phyloP scores from a whole-genome alignment of 495 filamentous ascomycete species.

The Penicillium daleae region DNA sequence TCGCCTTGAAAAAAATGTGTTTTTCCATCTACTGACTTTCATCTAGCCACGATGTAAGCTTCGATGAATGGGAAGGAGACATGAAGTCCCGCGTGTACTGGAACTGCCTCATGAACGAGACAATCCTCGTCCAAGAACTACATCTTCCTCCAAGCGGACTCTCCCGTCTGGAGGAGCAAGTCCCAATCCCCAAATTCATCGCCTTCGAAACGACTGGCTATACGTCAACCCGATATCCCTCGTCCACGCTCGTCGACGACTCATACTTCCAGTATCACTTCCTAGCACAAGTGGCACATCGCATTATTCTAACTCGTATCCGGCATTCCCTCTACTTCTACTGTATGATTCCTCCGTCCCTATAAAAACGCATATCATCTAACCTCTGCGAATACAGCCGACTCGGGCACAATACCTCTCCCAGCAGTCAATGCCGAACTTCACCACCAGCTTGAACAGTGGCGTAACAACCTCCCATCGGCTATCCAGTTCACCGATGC shows the following conservation, averaged over 20 bases:
- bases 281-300: slow-evolving; percentile 53
- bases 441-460: slow-evolving; percentile 52
- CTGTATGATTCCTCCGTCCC: slow-evolving; percentile 33
- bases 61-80: slow-evolving; percentile 53
- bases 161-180: slow-evolving; percentile 47
- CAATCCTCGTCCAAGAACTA: slow-evolving; percentile 52
- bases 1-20: too few species aligned
- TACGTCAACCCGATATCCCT: slow-evolving; percentile 30
- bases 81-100: slow-evolving; percentile 56
- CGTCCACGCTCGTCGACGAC: slow-evolving; percentile 44
- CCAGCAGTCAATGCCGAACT: slow-evolving; percentile 51
- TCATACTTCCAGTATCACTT: slow-evolving; percentile 56
- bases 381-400: slow-evolving; percentile 33
- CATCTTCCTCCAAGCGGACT: slow-evolving; percentile 53
- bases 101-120: slow-evolving; percentile 55
- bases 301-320: slow-evolving; percentile 53
- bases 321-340: slow-evolving; percentile 54
- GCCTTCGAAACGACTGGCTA: slow-evolving; percentile 46
- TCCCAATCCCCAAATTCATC: slow-evolving; percentile 55
- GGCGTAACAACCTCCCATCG: slow-evolving; percentile 49
- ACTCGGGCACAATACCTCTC: slow-evolving; percentile 49
- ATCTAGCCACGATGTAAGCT: slow-evolving; percentile 47
- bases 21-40: slow-evolving; percentile 8
- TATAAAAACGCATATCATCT: neutral
- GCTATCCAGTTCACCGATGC: slow-evolving; percentile 45